A percentile compares a stretch with the other conserved stretches of the same genome.
Evolutionary conservation across 2,329 filamentous ascomycete genomes (phyloP).

Genomic region (Ophiostoma ulmi): DNA sequence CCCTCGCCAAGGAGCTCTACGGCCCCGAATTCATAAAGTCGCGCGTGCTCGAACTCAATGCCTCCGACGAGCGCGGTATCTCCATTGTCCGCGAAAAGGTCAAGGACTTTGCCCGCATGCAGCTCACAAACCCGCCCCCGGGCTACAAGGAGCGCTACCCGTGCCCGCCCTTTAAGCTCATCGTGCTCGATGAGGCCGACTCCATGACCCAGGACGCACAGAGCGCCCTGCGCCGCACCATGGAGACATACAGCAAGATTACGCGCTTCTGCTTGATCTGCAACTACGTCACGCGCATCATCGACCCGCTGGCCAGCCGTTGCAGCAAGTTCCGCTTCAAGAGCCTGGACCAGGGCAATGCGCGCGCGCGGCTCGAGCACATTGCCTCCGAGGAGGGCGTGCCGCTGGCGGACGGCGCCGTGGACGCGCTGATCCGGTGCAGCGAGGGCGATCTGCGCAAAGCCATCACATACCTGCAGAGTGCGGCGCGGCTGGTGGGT

Average conservation of each 20-base stretch:
- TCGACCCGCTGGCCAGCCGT: constrained; percentile 86
- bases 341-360: constrained; percentile 81
- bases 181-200: constrained; percentile 96
- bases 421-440: constrained; percentile 78
- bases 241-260: constrained; percentile 97
- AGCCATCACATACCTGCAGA: constrained; percentile 93
- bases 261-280: constrained; percentile 96
- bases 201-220: constrained; percentile 99
- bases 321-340: constrained; percentile 99
- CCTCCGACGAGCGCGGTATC: constrained; percentile 97
- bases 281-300: constrained; percentile 98
- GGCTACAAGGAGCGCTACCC: constrained; percentile 69
- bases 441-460: constrained; percentile 93
- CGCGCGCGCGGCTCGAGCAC: constrained; percentile 69
- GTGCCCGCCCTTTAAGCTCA: constrained; percentile 97
- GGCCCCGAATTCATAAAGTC: constrained; percentile 89
- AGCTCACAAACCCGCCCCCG: constrained; percentile 75
- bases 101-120: constrained; percentile 95
- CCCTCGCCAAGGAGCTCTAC: constrained; percentile 94
- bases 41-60: constrained; percentile 97
- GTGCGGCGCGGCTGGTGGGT: constrained; percentile 81
- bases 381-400: constrained; percentile 81
- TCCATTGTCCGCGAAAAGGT: constrained; percentile 96
- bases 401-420: constrained; percentile 66
- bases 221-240: constrained; percentile 83